Percentiles rank a stretch among this genome's conserved stretches.
These are phyloP conservation scores for Helianthus annuus DNA, from an alignment of 129 eudicot genomes.

Conservation along the genomic window HanXRQr2.0-SUNRISE NC_035435.2:138360012-138360511, in stretches of 20 bases:
- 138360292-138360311: slow-evolving; percentile 24
- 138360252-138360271: slow-evolving; percentile 32
- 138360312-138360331: slow-evolving; percentile 42
- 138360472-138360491: slow-evolving; percentile 45
- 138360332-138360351: slow-evolving; percentile 15
- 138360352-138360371: slow-evolving; percentile 3
- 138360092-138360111: background rate
- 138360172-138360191: slow-evolving; percentile 49
- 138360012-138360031: background rate
- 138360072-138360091: background rate
- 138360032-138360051: background rate
- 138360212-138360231: slow-evolving; percentile 35
- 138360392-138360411: background rate
- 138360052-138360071: background rate
- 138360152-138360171: slow-evolving; percentile 7
- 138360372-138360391: slow-evolving; percentile 2
- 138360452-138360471: slow-evolving; percentile 42
- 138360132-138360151: background rate
- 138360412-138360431: background rate
- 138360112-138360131: background rate
- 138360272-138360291: slow-evolving; percentile 32
- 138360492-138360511: slow-evolving; percentile 18
- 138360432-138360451: slow-evolving; percentile 46
- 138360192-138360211: slow-evolving; percentile 66
- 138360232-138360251: slow-evolving; percentile 24